Percentiles rank a stretch among this genome's conserved stretches.
phyloP scores from a whole-genome alignment of 495 filamentous ascomycete species.

The Tuber magnatum region DNA sequence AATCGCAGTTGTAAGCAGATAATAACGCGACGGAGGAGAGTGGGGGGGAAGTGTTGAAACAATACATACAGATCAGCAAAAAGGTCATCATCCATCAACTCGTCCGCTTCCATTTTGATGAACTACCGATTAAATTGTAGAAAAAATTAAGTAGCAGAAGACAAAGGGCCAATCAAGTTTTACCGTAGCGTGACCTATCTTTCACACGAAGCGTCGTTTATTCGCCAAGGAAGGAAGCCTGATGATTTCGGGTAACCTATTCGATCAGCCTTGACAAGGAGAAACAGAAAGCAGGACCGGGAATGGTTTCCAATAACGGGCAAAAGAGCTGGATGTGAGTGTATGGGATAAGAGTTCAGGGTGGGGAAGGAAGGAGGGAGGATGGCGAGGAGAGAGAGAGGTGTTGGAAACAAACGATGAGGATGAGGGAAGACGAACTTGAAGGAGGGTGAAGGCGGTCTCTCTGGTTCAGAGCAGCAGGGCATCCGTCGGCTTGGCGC shows the following conservation, averaged over 20 bases:
- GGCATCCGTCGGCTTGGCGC: neutral
- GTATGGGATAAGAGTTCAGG: slow-evolving; percentile 10
- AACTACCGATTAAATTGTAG: neutral
- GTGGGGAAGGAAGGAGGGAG: slow-evolving; percentile 14
- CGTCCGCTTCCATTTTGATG: slow-evolving; percentile 50
- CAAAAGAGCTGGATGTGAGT: neutral
- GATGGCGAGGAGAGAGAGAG: slow-evolving; percentile 7
- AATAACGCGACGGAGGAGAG: slow-evolving; percentile 16
- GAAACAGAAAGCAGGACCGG: neutral
- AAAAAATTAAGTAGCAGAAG: slow-evolving; percentile 7
- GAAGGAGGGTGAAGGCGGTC: neutral
- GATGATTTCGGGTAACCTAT: neutral
- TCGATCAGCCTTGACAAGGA: neutral
- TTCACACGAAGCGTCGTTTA: slow-evolving; percentile 10
- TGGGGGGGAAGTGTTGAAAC: slow-evolving; percentile 11
- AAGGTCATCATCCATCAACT: slow-evolving; percentile 84
- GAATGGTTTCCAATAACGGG: neutral
- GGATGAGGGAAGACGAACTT: slow-evolving; percentile 2
- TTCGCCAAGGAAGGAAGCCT: neutral
- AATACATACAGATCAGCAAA: slow-evolving; percentile 89
- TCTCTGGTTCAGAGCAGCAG: neutral
- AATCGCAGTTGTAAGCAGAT: slow-evolving; percentile 21
- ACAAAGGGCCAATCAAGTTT: neutral
- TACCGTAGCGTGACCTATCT: neutral
- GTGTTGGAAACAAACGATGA: slow-evolving; percentile 11